Conservation (phyloP, 2,329 filamentous ascomycete species). For the Cladobotryum mycophilum region DNA sequence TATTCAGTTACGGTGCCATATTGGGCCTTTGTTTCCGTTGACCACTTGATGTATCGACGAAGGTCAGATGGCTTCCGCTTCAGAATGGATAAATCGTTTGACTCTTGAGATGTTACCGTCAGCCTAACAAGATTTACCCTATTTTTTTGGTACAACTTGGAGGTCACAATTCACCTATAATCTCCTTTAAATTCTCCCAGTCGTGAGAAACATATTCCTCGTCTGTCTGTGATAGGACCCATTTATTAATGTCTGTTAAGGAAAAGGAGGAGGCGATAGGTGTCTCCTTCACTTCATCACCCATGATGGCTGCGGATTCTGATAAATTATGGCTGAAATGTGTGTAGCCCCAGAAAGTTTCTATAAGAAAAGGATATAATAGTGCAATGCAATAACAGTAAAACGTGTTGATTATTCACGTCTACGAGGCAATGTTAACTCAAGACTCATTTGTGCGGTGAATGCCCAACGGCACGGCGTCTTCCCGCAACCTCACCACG, state of each 20-base stretch:
- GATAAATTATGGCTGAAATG: background rate
- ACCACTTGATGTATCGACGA: constrained; percentile 73
- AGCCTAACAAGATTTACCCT: background rate
- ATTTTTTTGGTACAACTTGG: background rate
- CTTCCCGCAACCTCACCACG: no score
- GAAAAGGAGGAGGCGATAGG: constrained; percentile 34
- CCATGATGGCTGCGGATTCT: constrained; percentile 29
- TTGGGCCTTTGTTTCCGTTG: constrained; percentile 58
- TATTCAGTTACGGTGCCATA: constrained; percentile 79
- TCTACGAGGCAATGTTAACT: no score
- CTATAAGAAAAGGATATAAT: no score
- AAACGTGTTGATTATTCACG: no score
- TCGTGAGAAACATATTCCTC: constrained; percentile 62
- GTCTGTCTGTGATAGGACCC: constrained; percentile 58
- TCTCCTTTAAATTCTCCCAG: constrained; percentile 66
- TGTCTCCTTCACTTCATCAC: constrained; percentile 22
- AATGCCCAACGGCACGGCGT: no score
- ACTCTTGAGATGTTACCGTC: constrained; percentile 25
- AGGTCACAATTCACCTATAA: constrained; percentile 49
- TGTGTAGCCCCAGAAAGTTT: no score
- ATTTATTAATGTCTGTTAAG: constrained; percentile 53
- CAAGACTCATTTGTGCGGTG: no score
- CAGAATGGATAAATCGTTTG: constrained; percentile 63
- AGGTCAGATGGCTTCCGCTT: constrained; percentile 77
- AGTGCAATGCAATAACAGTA: no score